These are phyloP conservation scores for Kregervanrija fluxuum DNA, from an alignment of 805 yeast species.

Conservation along the genomic window DNA sequence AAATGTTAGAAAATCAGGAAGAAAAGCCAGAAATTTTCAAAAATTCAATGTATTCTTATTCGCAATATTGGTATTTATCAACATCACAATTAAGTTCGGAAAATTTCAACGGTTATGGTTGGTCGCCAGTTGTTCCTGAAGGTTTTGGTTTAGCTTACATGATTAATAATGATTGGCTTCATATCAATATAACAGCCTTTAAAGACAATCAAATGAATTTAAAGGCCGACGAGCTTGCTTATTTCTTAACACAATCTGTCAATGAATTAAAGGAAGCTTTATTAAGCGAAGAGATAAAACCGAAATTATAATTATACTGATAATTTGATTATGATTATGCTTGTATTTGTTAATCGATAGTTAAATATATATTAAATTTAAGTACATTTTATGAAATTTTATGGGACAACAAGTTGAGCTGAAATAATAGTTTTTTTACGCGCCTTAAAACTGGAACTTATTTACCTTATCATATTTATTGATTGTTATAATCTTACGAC, in stretches of 20 bases:
- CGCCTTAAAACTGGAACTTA: too few species aligned
- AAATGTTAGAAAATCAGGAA: conserved; percentile 50
- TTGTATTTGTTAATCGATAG: too few species aligned
- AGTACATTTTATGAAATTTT: too few species aligned
- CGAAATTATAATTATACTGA: conserved; percentile 18
- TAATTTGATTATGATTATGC: too few species aligned
- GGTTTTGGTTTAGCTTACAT: conserved; percentile 94
- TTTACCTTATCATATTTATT: too few species aligned
- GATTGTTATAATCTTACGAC: too few species aligned
- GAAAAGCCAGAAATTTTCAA: conserved; percentile 58
- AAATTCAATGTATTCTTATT: conserved; percentile 71
- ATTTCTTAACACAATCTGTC: conserved; percentile 70
- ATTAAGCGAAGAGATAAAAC: conserved; percentile 14
- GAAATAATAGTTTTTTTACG: too few species aligned
- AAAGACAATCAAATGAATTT: conserved; percentile 51
- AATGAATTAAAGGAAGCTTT: conserved; percentile 71
- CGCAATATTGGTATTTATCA: conserved; percentile 79
- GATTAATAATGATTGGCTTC: conserved; percentile 78
- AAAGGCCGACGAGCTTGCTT: conserved; percentile 50
- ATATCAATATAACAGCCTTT: conserved; percentile 76
- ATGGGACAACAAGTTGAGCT: too few species aligned
- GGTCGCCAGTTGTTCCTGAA: conserved; percentile 89
- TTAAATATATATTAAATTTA: too few species aligned
- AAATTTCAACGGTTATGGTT: conserved; percentile 87
- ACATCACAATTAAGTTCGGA: conserved; percentile 86